Evolutionary conservation across 2,329 filamentous ascomycete species (phyloP).

Genomic region (Pseudogymnoascus sp.): DNA sequence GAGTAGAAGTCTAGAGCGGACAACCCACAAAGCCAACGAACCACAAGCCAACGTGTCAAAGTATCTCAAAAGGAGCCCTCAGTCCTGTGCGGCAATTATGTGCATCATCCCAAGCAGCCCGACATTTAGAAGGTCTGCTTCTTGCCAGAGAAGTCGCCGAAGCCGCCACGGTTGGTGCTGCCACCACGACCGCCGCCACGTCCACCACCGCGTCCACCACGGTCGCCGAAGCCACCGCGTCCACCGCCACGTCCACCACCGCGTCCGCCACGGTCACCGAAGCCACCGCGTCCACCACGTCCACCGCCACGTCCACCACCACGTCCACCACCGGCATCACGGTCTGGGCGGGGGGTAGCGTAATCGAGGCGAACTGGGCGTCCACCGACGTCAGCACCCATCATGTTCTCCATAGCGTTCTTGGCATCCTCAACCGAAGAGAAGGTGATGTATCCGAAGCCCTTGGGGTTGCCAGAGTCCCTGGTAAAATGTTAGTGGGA

Average conservation of each 20-base stretch:
- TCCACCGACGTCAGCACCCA: conserved; percentile 57
- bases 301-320: conserved; percentile 36
- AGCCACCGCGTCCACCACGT: conserved; percentile 26
- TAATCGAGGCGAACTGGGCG: conserved; percentile 63
- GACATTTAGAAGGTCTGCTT: conserved; percentile 41
- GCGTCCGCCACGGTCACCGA: conserved; percentile 36
- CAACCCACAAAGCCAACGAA: conserved; percentile 31
- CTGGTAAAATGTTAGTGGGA: conserved; percentile 28
- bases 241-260: conserved; percentile 34
- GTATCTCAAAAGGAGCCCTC: conserved; percentile 15
- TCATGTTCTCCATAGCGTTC: conserved; percentile 53
- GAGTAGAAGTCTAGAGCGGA: conserved; percentile 32
- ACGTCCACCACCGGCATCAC: conserved; percentile 38
- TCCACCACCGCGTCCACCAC: conserved; percentile 35
- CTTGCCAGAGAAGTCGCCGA: conserved; percentile 51
- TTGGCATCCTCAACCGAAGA: conserved; percentile 59
- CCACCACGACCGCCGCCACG: conserved; percentile 26
- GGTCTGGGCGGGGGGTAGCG: conserved; percentile 51
- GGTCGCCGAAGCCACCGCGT: conserved; percentile 13
- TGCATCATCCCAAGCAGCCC: background rate
- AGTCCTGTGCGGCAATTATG: conserved; percentile 20
- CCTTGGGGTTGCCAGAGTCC: conserved; percentile 61
- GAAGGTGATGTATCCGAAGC: conserved; percentile 69
- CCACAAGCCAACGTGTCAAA: conserved; percentile 23
- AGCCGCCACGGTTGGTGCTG: conserved; percentile 46